Evolutionary conservation across 2,329 filamentous ascomycete species (phyloP), one percentile per base, ranked within the genome.

Genomic region (Colletotrichum eleusines): DNA sequence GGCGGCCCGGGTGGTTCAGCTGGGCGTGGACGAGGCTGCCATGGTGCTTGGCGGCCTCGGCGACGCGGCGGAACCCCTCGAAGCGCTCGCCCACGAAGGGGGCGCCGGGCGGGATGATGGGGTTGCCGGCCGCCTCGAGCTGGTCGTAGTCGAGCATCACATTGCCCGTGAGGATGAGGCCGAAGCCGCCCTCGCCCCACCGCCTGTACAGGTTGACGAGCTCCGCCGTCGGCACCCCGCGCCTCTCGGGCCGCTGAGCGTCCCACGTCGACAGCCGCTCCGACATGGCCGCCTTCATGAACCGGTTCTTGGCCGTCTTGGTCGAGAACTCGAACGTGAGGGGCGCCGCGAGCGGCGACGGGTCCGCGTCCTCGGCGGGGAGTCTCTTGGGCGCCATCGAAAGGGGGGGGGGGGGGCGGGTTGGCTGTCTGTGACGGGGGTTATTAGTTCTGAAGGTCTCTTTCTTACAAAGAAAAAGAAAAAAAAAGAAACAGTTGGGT

Each of bases 281-380:
- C 2, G 88, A 88, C 90, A 92, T 92, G 51, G 91, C 87, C 5
- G 83, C 89, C 78, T 92, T 92, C 73, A 92, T 77, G 76, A 92
- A 90, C 20, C 89, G 84, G 77, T 92, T 92, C 54, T 85, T 85
- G 1, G 89, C 89, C 1, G 84, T 86, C 67, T 82, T 84, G 62
- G 85, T 84, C 51, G 85, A 86, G 77, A 88, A 87, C 33, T 80
- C 78, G 72, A 87, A 87, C 23, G 80, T 77, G 57, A 89, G 79
- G 12, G 86, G 84, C 74, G 82, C 74, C 16, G 78, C 84, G 23
- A 89, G 77, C 69, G 71, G 71, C 38, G 18, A 9, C 26, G 71
- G 40, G 60, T 73, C 69, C 20, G 51, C 64, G 16, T 54, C 9
- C 53, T 63, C 58, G 64, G 64, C 23, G 38, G 69, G n/a, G 58